phyloP scores from a whole-genome alignment of 306 rosid genomes.

The Ormosia semicastrata region DNA sequence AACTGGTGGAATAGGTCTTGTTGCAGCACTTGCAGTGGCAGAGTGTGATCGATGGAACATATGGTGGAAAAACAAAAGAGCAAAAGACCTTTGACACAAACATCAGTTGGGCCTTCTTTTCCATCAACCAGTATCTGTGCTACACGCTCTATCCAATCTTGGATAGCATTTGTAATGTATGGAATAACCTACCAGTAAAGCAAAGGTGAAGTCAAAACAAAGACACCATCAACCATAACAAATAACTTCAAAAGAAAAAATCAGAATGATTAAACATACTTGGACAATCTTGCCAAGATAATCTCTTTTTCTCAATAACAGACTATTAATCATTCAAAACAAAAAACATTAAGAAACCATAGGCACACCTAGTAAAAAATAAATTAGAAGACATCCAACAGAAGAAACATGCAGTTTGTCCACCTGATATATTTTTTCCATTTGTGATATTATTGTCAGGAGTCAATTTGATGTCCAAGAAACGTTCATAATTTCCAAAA shows the following conservation, averaged over 20 bases:
- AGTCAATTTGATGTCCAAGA: slow-evolving; percentile 55
- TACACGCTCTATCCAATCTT: slow-evolving; percentile 64
- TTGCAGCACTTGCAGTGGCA: too few relatives aligned
- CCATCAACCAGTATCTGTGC: slow-evolving; percentile 60
- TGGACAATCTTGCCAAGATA: slow-evolving; percentile 67
- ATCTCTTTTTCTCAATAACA: slow-evolving; percentile 58
- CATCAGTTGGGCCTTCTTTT: slow-evolving; percentile 60
- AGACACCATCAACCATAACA: neutral
- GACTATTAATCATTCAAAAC: slow-evolving; percentile 38
- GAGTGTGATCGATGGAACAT: too few relatives aligned
- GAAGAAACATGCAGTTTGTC: neutral
- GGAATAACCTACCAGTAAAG: slow-evolving; percentile 52
- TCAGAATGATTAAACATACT: slow-evolving; percentile 27
- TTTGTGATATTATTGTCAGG: slow-evolving; percentile 63
- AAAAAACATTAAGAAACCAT: neutral
- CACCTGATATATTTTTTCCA: slow-evolving; percentile 66
- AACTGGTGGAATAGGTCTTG: too few relatives aligned
- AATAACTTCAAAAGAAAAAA: neutral
- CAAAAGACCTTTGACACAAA: slow-evolving; percentile 36
- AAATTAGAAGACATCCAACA: neutral
- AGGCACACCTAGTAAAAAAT: neutral
- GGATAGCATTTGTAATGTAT: slow-evolving; percentile 60
- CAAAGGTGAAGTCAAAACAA: slow-evolving; percentile 9
- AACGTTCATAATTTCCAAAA: slow-evolving; percentile 79
- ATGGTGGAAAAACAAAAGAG: too few relatives aligned